These are phyloP conservation scores for Perkinsus olseni DNA, from an alignment of 169 alveolate genomes.

Conservation along the genomic window DNA sequence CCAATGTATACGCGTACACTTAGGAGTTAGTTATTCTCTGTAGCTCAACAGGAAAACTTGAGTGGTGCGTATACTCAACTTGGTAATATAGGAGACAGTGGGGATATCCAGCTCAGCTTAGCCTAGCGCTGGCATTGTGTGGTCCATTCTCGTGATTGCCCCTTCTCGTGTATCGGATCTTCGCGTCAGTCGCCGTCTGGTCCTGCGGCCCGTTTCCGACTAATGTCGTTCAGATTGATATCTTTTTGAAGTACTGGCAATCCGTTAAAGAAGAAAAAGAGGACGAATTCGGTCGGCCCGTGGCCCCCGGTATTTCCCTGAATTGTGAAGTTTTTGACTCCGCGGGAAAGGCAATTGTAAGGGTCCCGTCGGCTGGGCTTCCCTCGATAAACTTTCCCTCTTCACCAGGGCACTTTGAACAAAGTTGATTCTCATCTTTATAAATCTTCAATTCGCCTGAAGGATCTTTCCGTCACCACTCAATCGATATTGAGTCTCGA, in stretches of 20 bases:
- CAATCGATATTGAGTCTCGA: neutral
- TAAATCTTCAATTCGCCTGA: neutral
- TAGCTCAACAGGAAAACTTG: too few species aligned
- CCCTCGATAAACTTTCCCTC: neutral
- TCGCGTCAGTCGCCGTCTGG: too few species aligned
- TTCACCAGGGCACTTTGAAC: neutral
- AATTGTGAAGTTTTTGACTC: neutral
- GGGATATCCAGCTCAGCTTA: too few species aligned
- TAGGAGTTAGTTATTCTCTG: too few species aligned
- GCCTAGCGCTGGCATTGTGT: too few species aligned
- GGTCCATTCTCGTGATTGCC: too few species aligned
- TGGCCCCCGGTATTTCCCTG: neutral
- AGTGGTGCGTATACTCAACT: too few species aligned
- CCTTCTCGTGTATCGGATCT: too few species aligned
- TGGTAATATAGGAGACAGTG: too few species aligned
- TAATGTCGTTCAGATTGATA: neutral
- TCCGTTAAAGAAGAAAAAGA: neutral
- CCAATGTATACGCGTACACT: too few species aligned
- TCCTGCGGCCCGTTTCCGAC: too few species aligned
- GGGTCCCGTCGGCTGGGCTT: neutral
- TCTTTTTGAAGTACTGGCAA: neutral
- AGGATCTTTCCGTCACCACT: neutral
- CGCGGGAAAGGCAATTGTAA: neutral
- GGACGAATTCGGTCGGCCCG: neutral
- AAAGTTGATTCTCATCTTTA: neutral